Evolutionary conservation across 495 filamentous ascomycete species (phyloP), one percentile per base, ranked within the genome.

Genomic region (Lophiostoma macrostomum): DNA sequence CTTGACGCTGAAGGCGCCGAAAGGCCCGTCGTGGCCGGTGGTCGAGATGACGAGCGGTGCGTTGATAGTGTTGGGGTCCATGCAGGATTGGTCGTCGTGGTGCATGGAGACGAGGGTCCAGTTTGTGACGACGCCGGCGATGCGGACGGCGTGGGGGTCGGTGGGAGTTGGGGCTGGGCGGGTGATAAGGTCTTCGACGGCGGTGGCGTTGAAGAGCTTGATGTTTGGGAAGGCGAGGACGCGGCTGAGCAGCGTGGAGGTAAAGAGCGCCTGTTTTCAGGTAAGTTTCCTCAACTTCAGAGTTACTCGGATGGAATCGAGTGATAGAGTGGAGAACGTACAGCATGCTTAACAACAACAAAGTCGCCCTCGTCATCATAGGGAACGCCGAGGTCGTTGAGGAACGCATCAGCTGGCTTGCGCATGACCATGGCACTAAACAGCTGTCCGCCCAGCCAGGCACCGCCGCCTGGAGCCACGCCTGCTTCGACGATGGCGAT

Each of bases 21-120:
- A 91, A 12, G 90, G 90, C 5, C 88, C 90, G 56, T 95, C 90
- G 60, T 95, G 90, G 28, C 90, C 90, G 8, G 90, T 94, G 32
- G 89, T 94, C 50, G 81, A 86, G 70, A 95, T 85, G 56, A 93
- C 74, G 49, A 95, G 67, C 2, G 89, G 87, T 2, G 87, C 86
- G 66, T 94, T 94, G 77, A 95, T 90, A 67, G 89, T 94, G 78
- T 90, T 95, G 56, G 90, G 90, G 69, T 95, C 90, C 88, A 93
- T 94, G 83, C 88, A 93, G 53, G 79, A 85, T 74, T 93, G 88
- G 72, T 91, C 88, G 68, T 90, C 87, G 68, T 95, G 90, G 71
- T 95, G 87, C 75, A 93, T 87, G 50, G 81, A 79, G 44, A 94
- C 89, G 18, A 95, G 77, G 0, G 90, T 93, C 90, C 90, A 95